These are phyloP conservation scores for Globisporangium camurandrum DNA, from an alignment of 352 stramenopile species.

Conservation along the genomic window DNA sequence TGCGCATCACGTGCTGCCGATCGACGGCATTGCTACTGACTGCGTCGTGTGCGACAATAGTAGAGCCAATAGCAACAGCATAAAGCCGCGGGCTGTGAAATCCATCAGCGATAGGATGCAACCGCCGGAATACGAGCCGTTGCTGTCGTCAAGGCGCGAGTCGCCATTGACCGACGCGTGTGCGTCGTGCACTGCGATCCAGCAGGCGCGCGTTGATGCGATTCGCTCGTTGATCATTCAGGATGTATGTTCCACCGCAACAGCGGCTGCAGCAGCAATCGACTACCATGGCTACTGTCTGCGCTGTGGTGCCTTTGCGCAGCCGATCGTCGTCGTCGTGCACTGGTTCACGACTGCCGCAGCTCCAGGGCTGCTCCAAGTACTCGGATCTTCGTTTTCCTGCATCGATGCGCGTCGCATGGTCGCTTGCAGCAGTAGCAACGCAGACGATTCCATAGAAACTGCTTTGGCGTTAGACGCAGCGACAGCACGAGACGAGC, in stretches of 20 bases:
- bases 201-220: slow-evolving; percentile 1
- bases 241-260: not conserved
- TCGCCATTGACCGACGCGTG: not conserved
- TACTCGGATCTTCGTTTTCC: slow-evolving; percentile 20
- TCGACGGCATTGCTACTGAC: not conserved
- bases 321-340: slow-evolving; percentile 19
- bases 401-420: slow-evolving; percentile 16
- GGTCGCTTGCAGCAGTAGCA: slow-evolving; percentile 1
- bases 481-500: not conserved
- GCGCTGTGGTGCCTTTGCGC: slow-evolving; percentile 7
- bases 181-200: slow-evolving; percentile 5
- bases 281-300: slow-evolving; percentile 25
- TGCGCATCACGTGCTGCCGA: slow-evolving; percentile 1
- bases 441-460: not conserved
- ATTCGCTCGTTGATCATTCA: slow-evolving; percentile 1
- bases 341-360: slow-evolving; percentile 2
- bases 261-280: slow-evolving; percentile 7
- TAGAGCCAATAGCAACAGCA: too few relatives aligned
- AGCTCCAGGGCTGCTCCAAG: slow-evolving; percentile 2
- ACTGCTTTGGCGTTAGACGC: too few relatives aligned
- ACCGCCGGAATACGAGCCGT: too few relatives aligned
- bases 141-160: not conserved
- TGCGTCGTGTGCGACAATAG: slow-evolving; percentile 4
- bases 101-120: too few relatives aligned
- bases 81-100: too few relatives aligned